phyloP scores from a whole-genome alignment of 1,139 yeast species.

The Saccharomyces hybrid region DNA sequence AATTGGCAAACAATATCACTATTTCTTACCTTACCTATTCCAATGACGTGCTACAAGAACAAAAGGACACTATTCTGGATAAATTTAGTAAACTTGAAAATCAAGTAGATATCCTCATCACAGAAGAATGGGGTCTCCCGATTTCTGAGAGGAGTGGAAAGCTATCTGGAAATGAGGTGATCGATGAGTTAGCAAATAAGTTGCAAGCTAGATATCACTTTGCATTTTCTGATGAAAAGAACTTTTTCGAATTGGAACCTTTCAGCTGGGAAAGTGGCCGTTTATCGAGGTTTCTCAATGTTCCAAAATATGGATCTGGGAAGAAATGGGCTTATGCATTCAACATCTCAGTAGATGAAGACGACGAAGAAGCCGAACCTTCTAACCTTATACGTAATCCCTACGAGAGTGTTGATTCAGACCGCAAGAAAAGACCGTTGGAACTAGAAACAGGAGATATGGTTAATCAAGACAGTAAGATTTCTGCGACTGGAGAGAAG shows the following conservation, averaged over 20 bases:
- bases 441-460: constrained; percentile 5
- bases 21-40: constrained; percentile 41
- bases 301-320: constrained; percentile 49
- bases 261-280: constrained; percentile 43
- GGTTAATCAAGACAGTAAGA: constrained; percentile 9
- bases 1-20: constrained; percentile 40
- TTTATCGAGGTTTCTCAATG: constrained; percentile 55
- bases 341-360: constrained; percentile 31
- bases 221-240: constrained; percentile 44
- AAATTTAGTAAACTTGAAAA: constrained; percentile 13
- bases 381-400: constrained; percentile 36
- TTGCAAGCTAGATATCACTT: constrained; percentile 60
- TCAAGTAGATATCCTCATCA: constrained; percentile 47
- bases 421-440: constrained; percentile 14
- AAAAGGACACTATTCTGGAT: constrained; percentile 18
- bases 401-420: constrained; percentile 18
- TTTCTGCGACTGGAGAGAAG: neutral
- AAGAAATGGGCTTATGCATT: constrained; percentile 73
- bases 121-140: constrained; percentile 55
- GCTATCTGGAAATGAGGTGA: constrained; percentile 27
- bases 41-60: constrained; percentile 19
- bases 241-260: constrained; percentile 50
- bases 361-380: constrained; percentile 13
- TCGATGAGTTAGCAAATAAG: constrained; percentile 42
- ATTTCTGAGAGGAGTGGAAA: constrained; percentile 37